Conservation (phyloP, 345 rosid species). For the Aurinia saxatilis region DNA sequence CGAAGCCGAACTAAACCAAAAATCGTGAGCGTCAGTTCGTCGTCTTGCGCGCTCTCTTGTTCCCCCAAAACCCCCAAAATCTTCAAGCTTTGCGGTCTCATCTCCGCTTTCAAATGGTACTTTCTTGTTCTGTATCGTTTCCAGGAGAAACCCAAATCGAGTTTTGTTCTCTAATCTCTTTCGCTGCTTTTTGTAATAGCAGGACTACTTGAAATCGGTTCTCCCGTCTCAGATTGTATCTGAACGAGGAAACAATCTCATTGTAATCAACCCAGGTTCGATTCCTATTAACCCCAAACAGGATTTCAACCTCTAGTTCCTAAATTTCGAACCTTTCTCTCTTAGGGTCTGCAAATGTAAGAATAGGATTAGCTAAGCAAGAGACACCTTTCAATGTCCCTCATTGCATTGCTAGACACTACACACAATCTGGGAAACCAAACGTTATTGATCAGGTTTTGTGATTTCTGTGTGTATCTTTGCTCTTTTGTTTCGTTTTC, state of each 20-base stretch:
- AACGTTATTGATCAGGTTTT: constrained; percentile 71
- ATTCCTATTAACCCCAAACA: too few species aligned
- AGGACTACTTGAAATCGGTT: constrained; percentile 95
- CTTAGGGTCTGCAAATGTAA: constrained; percentile 64
- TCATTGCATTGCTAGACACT: constrained; percentile 76
- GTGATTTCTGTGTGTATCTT: too few species aligned
- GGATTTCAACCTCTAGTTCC: too few species aligned
- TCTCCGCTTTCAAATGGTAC: constrained; percentile 10
- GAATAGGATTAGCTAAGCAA: constrained; percentile 76
- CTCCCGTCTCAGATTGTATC: constrained; percentile 76
- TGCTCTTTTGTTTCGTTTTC: not conserved
- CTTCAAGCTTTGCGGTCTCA: too few species aligned
- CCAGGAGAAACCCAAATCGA: not conserved
- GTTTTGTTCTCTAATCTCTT: not conserved
- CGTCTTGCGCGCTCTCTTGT: too few species aligned
- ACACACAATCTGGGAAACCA: constrained; percentile 36
- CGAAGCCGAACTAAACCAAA: too few species aligned
- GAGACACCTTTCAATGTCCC: constrained; percentile 65
- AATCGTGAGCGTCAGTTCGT: too few species aligned
- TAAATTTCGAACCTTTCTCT: too few species aligned
- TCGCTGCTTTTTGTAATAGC: constrained; percentile 2
- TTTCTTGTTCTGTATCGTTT: not conserved
- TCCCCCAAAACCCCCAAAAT: too few species aligned
- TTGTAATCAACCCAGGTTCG: constrained; percentile 72
- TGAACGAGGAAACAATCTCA: constrained; percentile 85